Evolutionary conservation across 2,329 filamentous ascomycete genomes (phyloP), one percentile per base, ranked within the genome.

Genomic region (Tolypocladium cylindrosporum): DNA sequence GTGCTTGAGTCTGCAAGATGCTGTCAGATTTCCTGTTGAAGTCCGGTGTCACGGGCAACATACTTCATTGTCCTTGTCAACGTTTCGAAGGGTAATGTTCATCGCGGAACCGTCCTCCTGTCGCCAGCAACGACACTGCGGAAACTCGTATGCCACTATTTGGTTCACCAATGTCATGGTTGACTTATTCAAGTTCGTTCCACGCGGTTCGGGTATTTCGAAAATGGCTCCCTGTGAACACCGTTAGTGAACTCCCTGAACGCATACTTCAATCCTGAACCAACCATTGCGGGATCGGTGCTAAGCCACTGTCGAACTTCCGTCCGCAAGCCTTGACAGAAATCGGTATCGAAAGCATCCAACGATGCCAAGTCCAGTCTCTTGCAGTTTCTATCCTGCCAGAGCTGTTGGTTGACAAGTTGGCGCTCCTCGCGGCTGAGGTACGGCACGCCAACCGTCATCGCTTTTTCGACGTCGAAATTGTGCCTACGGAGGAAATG

Each of bases 391-490:
- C 16, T 40, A 1, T 40, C 39, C 39, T 40, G 39, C 5, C 14
- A 40, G 39, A 40, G 11, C 19, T 37, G 24, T 21, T 51, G 16
- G 0, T 6, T 36, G 3, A 45, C 31, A 2, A 40, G 5, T n/a
- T 34, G 19, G 14, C 55, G 40, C 31, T 58, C 57, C 24, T 52
- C 45, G 21, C 57, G 59, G 40, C 66, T 71, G 3, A 75, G 64
- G 43, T 73, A 75, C 3, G 62, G 60, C 0, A 72, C 62, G 0
- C 74, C 72, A 16, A 59, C 54, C 1, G 61, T 53, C 24, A 71
- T 62, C 1, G 66, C 59, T 7, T 66, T 53, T 6, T 60, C 56
- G 1, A 74, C 55, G 16, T 65, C 58, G 41, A 73, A 67, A 0
- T 62, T 60, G 21, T 69, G 59, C 0, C 58, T 54, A 19, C 60